These are phyloP conservation scores for Fusarium equiseti DNA, from an alignment of 2,329 filamentous ascomycete genomes.

Conservation along the genomic window DNA sequence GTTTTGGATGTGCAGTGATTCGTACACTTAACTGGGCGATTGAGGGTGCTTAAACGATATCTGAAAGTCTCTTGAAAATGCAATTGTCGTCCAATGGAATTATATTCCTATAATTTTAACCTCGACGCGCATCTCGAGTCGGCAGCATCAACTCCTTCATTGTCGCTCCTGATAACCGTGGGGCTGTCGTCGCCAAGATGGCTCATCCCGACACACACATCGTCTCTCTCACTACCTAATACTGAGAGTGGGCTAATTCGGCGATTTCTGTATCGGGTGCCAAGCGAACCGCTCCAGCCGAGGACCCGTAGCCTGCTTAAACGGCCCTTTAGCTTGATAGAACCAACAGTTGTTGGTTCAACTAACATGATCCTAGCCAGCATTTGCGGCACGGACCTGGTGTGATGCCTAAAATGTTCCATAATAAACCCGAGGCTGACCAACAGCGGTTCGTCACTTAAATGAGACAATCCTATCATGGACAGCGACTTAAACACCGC, in stretches of 20 bases:
- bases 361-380: conserved; percentile 1
- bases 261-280: conserved; percentile 8
- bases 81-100: no score
- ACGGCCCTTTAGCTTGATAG: background rate
- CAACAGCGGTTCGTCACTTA: conserved; percentile 9
- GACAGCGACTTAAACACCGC: conserved; percentile 15
- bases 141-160: conserved; percentile 66
- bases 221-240: conserved; percentile 63
- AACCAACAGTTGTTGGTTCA: conserved; percentile 8
- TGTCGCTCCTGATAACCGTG: conserved; percentile 62
- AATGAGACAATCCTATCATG: conserved; percentile 3
- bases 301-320: conserved; percentile 8
- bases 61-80: background rate
- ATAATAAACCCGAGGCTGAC: background rate
- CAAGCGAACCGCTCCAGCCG: conserved; percentile 11
- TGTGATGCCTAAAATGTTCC: conserved; percentile 22
- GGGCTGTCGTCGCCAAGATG: conserved; percentile 67
- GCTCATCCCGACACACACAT: conserved; percentile 65
- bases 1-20: background rate
- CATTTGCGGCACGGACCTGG: conserved; percentile 15
- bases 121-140: conserved; percentile 38
- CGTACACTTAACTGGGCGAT: accelerated
- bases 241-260: conserved; percentile 59
- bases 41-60: no score
- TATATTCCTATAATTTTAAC: no score